Evolutionary conservation across 352 stramenopile genomes (phyloP).

Genomic region (Blastocystis sp.): DNA sequence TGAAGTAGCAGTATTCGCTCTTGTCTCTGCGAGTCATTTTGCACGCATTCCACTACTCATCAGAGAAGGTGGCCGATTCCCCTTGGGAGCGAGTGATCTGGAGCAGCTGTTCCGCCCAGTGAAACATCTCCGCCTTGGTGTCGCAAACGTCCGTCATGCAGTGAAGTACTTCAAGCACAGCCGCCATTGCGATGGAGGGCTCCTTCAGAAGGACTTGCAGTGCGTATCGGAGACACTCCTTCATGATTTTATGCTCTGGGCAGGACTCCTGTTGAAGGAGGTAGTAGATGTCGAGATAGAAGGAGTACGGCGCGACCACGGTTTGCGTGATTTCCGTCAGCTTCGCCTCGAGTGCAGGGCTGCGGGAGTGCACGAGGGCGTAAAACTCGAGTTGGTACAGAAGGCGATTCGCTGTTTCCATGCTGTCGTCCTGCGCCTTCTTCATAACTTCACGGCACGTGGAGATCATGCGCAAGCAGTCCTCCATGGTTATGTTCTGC

Average conservation of each 20-base stretch:
- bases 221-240: conserved; percentile 49
- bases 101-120: conserved; percentile 55
- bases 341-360: neutral
- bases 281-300: conserved; percentile 46
- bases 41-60: neutral
- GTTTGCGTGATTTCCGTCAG: neutral
- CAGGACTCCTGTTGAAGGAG: conserved; percentile 40
- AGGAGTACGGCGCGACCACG: neutral
- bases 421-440: neutral
- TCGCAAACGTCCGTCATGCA: conserved; percentile 15
- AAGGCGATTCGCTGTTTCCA: neutral
- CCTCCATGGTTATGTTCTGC: neutral
- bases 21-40: neutral
- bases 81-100: conserved; percentile 31
- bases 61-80: neutral
- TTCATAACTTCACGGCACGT: neutral
- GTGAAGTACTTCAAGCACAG: conserved; percentile 33
- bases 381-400: conserved; percentile 18
- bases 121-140: conserved; percentile 19
- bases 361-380: neutral
- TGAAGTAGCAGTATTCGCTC: conserved; percentile 29
- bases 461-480: conserved; percentile 10
- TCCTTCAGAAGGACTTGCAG: conserved; percentile 44
- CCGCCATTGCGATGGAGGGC: conserved; percentile 1
- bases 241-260: neutral